Base-by-base conservation (phyloP, 2,329 filamentous ascomycete genomes). In the Hymenoscyphus fructigenus region DNA sequence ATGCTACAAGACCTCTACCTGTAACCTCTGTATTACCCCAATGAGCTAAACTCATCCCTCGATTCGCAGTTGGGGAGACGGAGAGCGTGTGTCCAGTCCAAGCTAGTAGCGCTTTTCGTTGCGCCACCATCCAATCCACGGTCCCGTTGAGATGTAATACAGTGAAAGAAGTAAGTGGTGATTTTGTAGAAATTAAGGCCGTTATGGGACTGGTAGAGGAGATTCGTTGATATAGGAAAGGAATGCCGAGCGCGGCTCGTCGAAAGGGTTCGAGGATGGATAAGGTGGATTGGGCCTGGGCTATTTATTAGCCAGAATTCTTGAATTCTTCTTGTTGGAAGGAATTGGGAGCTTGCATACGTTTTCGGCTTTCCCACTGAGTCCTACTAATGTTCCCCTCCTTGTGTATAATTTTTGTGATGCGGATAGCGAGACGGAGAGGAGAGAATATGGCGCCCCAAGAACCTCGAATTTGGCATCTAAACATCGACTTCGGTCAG, bases 401-500 rank as follows among this genome's bases (percentile, higher is more conserved):
- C 94, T 87, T 26, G 95, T 97, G 79, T 95, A 97, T 59, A 99
- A 87, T 73, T 91, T 90, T 78, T 98, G 94, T 36, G 94, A 98
- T 53, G 95, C 91, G 41, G 95, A 96, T 61, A 99, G 86, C 7
- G 90, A 92, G 69, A 97, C 93, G 26, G 94, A 97, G 71, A 99
- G 88, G 69, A 99, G 87, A 63, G 95, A 98, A 78, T 95, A 95
- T 1, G 94, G 93, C 28, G 91, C 87, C 67, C 95, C 95, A 69
- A 99, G 82, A 58, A 98, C 92, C 78, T 98, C 92, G 78, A 99
- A 99, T 65, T 89, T 88, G 62, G 95, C 95, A 85, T 98, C 95
- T 97, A 57, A 57, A 29, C 10, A 15, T 47, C 12, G 32, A 1
- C 12, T 28, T 12, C 17, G 3, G 47, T 60, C 47, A 60, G 59